Percentiles rank a stretch among this genome's conserved stretches.
Conservation (phyloP, 805 yeast genomes). For the Wickerhamiella domercqiae region DNA sequence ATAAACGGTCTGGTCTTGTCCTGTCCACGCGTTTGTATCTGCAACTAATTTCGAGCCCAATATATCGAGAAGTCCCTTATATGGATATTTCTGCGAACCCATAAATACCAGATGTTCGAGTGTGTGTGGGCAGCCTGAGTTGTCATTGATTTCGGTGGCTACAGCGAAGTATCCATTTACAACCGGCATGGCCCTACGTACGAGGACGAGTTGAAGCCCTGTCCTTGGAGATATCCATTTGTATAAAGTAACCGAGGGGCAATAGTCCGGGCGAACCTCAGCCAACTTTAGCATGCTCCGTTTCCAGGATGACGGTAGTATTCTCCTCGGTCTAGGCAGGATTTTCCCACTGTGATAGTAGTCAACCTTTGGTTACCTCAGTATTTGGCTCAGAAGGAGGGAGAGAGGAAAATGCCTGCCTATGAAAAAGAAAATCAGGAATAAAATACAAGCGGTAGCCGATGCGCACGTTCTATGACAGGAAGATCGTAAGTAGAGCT, state of each 20-base stretch:
- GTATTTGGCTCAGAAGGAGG: too few relatives aligned
- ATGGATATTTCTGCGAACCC: slow-evolving; percentile 85
- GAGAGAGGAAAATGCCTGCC: too few relatives aligned
- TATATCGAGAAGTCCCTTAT: slow-evolving; percentile 78
- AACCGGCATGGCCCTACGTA: slow-evolving; percentile 70
- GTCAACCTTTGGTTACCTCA: too few relatives aligned
- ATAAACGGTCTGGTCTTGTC: slow-evolving; percentile 88
- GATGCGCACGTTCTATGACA: too few relatives aligned
- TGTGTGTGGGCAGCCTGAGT: slow-evolving; percentile 91
- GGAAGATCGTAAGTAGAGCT: too few relatives aligned
- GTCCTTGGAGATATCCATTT: slow-evolving; percentile 71
- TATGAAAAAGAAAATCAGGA: too few relatives aligned
- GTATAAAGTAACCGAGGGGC: slow-evolving; percentile 15
- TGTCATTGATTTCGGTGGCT: slow-evolving; percentile 78
- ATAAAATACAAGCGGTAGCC: too few relatives aligned
- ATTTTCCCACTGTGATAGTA: too few relatives aligned
- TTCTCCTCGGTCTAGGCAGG: too few relatives aligned
- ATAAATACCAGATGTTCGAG: slow-evolving; percentile 85
- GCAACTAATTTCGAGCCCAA: slow-evolving; percentile 75
- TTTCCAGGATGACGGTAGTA: too few relatives aligned
- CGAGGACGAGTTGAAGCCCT: slow-evolving; percentile 64
- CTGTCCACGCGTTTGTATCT: slow-evolving; percentile 93
- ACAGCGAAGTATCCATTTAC: slow-evolving; percentile 90
- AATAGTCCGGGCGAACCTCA: slow-evolving; percentile 14
- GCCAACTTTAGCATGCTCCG: slow-evolving; percentile 9